A percentile compares a stretch with the other conserved stretches of the same genome.
These are phyloP conservation scores for Pterocarpus santalinus DNA, from an alignment of 306 rosid species.

Conservation along the genomic window DNA sequence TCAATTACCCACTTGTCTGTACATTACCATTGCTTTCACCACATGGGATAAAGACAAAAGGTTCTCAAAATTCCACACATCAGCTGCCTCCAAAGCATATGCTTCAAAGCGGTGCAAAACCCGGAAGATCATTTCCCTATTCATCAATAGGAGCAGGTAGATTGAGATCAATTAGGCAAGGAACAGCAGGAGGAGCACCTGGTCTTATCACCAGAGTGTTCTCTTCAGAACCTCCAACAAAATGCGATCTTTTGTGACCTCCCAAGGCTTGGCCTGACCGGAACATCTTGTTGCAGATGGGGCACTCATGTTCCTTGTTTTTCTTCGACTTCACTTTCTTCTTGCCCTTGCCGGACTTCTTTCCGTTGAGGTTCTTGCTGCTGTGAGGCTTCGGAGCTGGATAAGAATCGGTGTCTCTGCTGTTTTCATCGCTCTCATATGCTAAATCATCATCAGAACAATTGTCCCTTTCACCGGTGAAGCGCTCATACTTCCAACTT, in stretches of 20 bases:
- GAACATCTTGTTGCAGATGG: constrained; percentile 80
- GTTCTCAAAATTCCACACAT: constrained; percentile 42
- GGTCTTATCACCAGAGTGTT: constrained; percentile 63
- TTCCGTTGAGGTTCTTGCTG: constrained; percentile 44
- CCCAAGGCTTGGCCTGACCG: constrained; percentile 96
- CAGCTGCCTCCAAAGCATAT: constrained; percentile 36
- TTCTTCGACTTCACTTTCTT: constrained; percentile 64
- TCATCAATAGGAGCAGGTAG: constrained; percentile 88
- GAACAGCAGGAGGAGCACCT: constrained; percentile 46
- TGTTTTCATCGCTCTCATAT: constrained; percentile 74
- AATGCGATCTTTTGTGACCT: constrained; percentile 97
- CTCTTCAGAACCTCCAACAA: constrained; percentile 74
- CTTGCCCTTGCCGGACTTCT: constrained; percentile 45
- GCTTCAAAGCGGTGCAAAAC: constrained; percentile 49
- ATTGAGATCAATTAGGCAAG: constrained; percentile 84
- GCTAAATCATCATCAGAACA: constrained; percentile 55
- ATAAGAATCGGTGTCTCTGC: constrained; percentile 58
- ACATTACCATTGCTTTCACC: constrained; percentile 57
- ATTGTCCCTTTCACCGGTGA: constrained; percentile 52
- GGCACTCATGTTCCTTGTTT: constrained; percentile 84
- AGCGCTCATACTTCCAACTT: constrained; percentile 51
- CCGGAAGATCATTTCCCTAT: constrained; percentile 47
- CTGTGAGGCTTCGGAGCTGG: constrained; percentile 50
- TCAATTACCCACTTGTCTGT: constrained; percentile 53
- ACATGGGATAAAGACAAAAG: constrained; percentile 43